These are phyloP conservation scores for Linum usitatissimum DNA, from an alignment of 345 rosid genomes.

Conservation along the genomic window DNA sequence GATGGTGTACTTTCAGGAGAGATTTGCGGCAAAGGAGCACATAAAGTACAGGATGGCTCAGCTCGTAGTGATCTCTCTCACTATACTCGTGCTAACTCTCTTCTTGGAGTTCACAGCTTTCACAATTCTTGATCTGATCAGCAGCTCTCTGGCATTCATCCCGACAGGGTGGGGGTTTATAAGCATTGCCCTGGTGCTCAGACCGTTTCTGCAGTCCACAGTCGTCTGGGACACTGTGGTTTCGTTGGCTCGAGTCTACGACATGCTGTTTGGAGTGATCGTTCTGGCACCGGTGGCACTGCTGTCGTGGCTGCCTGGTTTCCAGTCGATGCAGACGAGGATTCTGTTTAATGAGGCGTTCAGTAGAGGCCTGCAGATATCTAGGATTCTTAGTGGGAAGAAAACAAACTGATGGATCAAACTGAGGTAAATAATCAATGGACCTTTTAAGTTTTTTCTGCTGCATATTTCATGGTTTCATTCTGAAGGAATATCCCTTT, in stretches of 20 bases:
- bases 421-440: not conserved
- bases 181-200: constrained; percentile 62
- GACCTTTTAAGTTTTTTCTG: not conserved
- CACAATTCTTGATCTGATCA: constrained; percentile 49
- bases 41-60: constrained; percentile 76
- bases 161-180: constrained; percentile 91
- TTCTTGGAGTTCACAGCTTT: constrained; percentile 56
- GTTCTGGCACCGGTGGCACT: constrained; percentile 79
- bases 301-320: constrained; percentile 88
- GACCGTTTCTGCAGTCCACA: constrained; percentile 50
- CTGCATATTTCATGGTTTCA: not conserved
- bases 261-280: constrained; percentile 63
- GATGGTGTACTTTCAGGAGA: constrained; percentile 56
- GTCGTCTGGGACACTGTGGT: constrained; percentile 61
- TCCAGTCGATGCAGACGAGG: constrained; percentile 87
- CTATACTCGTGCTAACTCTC: constrained; percentile 44
- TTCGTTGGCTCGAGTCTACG: constrained; percentile 74
- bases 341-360: constrained; percentile 83
- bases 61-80: constrained; percentile 54
- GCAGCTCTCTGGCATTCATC: constrained; percentile 72
- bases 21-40: constrained; percentile 66
- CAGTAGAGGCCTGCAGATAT: constrained; percentile 79
- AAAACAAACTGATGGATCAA: constrained; percentile 21
- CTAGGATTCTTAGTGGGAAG: constrained; percentile 71
- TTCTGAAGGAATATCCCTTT: not conserved